Conservation (phyloP, 2,329 filamentous ascomycete species). For the Fusarium sp. region DNA sequence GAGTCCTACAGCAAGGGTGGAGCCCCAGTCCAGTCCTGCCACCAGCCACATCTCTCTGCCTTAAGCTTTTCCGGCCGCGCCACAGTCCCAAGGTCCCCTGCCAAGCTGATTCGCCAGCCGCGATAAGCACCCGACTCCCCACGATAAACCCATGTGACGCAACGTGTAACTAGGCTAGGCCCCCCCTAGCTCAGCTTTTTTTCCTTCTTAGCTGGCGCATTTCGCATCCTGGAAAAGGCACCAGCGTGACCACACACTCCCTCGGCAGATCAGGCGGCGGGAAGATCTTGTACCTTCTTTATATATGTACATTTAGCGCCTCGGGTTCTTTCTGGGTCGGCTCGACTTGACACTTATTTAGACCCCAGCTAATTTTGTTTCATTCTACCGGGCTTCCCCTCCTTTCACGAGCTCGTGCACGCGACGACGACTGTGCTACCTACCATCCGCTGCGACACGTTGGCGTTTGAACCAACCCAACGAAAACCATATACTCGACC, state of each 20-base stretch:
- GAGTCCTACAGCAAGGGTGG: conserved; percentile 14
- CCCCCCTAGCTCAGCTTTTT: conserved; percentile 19
- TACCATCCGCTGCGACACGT: neutral
- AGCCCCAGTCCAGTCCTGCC: neutral
- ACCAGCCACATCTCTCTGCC: conserved; percentile 2
- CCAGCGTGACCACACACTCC: conserved; percentile 31
- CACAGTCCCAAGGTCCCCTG: conserved; percentile 17
- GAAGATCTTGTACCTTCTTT: too few species aligned
- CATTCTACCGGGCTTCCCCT: neutral
- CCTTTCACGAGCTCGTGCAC: conserved; percentile 3
- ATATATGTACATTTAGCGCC: neutral
- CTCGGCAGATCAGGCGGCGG: conserved; percentile 24
- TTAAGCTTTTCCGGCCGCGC: conserved; percentile 22
- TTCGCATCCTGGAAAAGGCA: conserved; percentile 11
- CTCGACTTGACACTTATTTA: neutral
- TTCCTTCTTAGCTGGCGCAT: neutral
- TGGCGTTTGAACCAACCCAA: too few species aligned
- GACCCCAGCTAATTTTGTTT: neutral
- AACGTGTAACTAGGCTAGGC: conserved; percentile 29
- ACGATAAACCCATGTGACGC: conserved; percentile 39
- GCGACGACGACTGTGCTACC: neutral
- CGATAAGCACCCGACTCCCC: conserved; percentile 17
- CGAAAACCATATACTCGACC: neutral
- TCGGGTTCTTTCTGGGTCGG: neutral
- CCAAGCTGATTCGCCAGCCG: conserved; percentile 24